Base-by-base conservation (phyloP, 1,139 yeast species). In the Candida neerlandica region DNA sequence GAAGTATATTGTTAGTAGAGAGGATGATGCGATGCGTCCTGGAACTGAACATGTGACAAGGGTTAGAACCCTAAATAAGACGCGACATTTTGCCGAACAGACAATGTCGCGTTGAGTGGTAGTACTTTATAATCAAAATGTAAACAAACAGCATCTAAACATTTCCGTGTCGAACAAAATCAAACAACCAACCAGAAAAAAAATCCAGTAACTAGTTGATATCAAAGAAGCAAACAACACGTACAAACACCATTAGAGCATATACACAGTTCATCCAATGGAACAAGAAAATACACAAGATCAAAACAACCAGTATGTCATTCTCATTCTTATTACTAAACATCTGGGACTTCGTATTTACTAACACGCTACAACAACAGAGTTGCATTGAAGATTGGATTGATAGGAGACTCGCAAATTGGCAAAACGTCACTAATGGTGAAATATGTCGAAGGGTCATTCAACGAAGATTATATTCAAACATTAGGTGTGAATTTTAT, bases 391-490 rank as follows among this genome's bases (percentile, higher is more conserved):
- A 95, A 94, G 63, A 91, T 94, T 19, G 99, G 98, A 7, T 81
- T 94, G 48, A 85, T 94, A 48, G 99, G 99, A 9, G 99, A 95
- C 66, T 96, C 97, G 1, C 96, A 91, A 61, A 94, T 94, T n/a
- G 99, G 99, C 5, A 94, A 94, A 63, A 94, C 99, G 0, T 90
- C 98, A 9, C 71, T 94, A 50, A 94, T 94, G 99, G 97, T 92
- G 30, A 92, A 94, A 63, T 94, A 94, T 63, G 98, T 94, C 18
- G 97, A 94, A 63, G 96, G 96, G 46, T 83, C 90, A 41, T 94
- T 89, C 64, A 96, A 91, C 63, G 96, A 91, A 61, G 94, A 85
- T 57, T 94, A 94, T 61, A 90, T 92, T 48, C 97, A 91, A 69
- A 94, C 98, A 0, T 66, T 90, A 45, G 99, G 99, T 5, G 98